Base-by-base conservation (phyloP, 495 filamentous ascomycete genomes). In the Xylaria scruposa region DNA sequence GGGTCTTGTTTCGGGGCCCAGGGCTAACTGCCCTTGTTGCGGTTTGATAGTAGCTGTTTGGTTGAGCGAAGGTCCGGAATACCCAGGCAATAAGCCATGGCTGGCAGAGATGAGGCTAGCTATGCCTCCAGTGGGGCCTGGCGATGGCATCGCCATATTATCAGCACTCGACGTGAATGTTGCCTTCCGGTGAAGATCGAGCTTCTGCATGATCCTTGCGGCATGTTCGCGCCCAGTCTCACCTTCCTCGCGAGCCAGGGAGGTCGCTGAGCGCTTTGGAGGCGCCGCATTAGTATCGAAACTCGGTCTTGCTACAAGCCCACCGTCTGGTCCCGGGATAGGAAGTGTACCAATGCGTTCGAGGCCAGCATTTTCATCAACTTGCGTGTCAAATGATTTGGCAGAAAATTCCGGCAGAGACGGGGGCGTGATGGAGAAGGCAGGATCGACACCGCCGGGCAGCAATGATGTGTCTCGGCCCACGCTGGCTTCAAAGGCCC, bases 351-450 rank as follows among this genome's bases (percentile, higher is more conserved):
- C 83, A 61, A 86, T 10, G 33, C 75, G 75, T 31, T 77, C 77
- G 12, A 47, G 44, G 36, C 61, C 70, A 29, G 63, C 64, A 19
- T 81, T 78, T 71, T 88, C 81, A 19, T 89, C 85, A n/a, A 86
- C 87, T 68, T 94, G 84, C 17, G 86, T 90, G 74, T 97, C 94
- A 13, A 89, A 79, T 6, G 86, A 81, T 74, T 92, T 94, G 46
- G 93, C 93, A 13, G 93, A 91, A 77, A 97, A 97, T 76, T 97
- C 95, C 4, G 93, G 92, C 1, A 96, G 92, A 56, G 91, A 91
- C 19, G 96, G 92, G 24, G 93, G 92, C 9, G 92, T 97, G 73
- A 99, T 95, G 12, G 94, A 90, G 81, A 98, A 98, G 15, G 96
- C 97, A 42, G 94, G 91, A 79, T 97, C 94, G 38, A 87, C 75